Conservation (phyloP, 108 stramenopile species). For the Skeletonema tropicum region DNA sequence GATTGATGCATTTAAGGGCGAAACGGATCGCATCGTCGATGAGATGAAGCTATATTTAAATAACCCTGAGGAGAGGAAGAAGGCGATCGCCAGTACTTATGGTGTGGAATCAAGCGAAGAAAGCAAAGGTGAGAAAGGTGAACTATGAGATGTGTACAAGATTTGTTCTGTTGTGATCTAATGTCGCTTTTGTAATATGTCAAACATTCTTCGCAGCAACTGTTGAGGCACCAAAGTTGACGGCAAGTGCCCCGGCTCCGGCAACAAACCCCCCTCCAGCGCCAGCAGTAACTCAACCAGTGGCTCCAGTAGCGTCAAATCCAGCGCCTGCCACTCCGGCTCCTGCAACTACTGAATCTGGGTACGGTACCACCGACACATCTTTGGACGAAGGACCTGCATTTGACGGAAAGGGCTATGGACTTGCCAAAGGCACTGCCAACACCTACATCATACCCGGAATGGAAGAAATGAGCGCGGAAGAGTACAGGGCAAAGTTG, state of each 20-base stretch:
- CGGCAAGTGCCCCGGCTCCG: constrained; percentile 1
- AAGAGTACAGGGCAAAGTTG: constrained; percentile 76
- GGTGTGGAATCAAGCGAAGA: not conserved
- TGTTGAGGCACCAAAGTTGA: not conserved
- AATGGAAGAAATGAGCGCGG: constrained; percentile 84
- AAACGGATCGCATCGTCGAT: constrained; percentile 46
- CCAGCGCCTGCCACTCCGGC: not conserved
- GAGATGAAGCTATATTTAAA: constrained; percentile 62
- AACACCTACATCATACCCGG: constrained; percentile 81
- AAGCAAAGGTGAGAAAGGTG: not conserved
- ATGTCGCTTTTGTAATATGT: not conserved
- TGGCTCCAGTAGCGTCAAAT: not conserved
- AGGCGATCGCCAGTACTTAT: not conserved
- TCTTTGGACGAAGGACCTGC: constrained; percentile 54
- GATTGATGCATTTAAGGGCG: constrained; percentile 48
- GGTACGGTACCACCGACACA: constrained; percentile 23
- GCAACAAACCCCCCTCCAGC: constrained; percentile 8
- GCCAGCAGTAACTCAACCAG: not conserved
- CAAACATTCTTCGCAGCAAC: not conserved
- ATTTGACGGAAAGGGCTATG: constrained; percentile 61
- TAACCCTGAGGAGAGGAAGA: not conserved
- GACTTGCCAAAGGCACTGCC: constrained; percentile 65
- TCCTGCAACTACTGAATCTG: not conserved
- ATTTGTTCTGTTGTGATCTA: not conserved
- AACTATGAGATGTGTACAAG: not conserved